phyloP scores from a whole-genome alignment of 2,329 filamentous ascomycete species.

The Celoporthe dispersa region DNA sequence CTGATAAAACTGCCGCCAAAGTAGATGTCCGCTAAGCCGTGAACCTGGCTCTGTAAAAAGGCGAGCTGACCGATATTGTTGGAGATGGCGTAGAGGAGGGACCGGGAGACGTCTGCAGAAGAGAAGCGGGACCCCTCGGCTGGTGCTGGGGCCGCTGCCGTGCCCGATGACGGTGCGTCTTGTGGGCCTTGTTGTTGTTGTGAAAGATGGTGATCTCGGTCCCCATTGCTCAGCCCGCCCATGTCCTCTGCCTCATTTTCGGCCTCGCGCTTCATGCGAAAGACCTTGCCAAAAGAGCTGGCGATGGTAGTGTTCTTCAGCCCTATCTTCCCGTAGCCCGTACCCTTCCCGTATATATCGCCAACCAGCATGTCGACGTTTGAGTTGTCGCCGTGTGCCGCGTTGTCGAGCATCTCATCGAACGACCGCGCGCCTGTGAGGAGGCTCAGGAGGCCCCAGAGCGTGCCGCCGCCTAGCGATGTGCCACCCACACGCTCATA shows the following conservation, averaged over 20 bases:
- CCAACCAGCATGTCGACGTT: constrained; percentile 96
- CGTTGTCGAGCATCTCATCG: constrained; percentile 94
- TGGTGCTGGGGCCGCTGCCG: constrained; percentile 25
- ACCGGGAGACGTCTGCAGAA: constrained; percentile 84
- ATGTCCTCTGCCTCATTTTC: constrained; percentile 79
- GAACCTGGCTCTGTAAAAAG: constrained; percentile 95
- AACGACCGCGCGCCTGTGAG: constrained; percentile 95
- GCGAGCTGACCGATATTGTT: constrained; percentile 99
- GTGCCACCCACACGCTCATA: constrained; percentile 94
- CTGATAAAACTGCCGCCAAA: constrained; percentile 97
- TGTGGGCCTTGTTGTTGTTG: constrained; percentile 29
- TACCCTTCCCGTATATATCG: constrained; percentile 82
- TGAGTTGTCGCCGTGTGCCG: constrained; percentile 87
- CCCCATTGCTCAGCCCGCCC: constrained; percentile 59
- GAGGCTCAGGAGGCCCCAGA: constrained; percentile 92
- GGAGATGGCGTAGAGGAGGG: constrained; percentile 90
- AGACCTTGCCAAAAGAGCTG: constrained; percentile 95
- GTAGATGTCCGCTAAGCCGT: constrained; percentile 89
- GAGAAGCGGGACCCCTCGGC: constrained; percentile 60
- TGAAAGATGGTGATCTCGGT: constrained; percentile 41
- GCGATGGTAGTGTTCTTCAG: constrained; percentile 95
- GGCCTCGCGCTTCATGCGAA: constrained; percentile 85
- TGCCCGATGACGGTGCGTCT: constrained; percentile 33
- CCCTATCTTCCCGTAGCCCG: constrained; percentile 94
- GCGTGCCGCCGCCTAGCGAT: constrained; percentile 92